These are phyloP conservation scores for Phytophthora podocarpi DNA, from an alignment of 352 stramenopile species.

Conservation along the genomic window DNA sequence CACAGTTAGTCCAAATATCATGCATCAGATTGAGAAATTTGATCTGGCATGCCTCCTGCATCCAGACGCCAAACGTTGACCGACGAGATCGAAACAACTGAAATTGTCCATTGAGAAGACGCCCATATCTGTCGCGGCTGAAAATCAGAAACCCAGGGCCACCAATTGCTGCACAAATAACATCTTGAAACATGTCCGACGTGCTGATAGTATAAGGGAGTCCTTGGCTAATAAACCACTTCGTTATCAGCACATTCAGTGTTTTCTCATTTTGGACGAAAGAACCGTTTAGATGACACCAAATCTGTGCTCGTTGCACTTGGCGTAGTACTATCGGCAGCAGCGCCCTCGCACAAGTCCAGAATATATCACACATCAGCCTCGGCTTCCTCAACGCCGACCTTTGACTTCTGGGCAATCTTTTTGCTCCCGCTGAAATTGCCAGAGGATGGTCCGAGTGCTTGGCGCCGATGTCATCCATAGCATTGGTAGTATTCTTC, in stretches of 20 bases:
- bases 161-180: background rate
- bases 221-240: constrained; percentile 2
- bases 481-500: constrained; percentile 1
- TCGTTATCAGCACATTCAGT: constrained; percentile 1
- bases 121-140: background rate
- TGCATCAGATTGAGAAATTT: constrained; percentile 9
- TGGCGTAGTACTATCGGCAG: too few species aligned
- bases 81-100: constrained; percentile 8
- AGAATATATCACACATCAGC: too few species aligned
- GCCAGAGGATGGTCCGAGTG: background rate
- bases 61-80: background rate
- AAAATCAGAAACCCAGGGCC: background rate
- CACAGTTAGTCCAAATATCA: constrained; percentile 8
- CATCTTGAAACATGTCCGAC: background rate
- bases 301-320: background rate
- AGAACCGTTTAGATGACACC: background rate
- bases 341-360: too few species aligned
- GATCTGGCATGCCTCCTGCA: background rate
- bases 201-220: background rate
- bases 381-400: background rate
- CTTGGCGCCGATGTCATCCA: constrained; percentile 11
- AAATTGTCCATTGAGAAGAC: constrained; percentile 1
- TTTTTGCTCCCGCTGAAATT: background rate
- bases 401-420: background rate
- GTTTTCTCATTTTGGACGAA: constrained; percentile 3